Evolutionary conservation across 1,139 yeast genomes (phyloP), one percentile per base, ranked within the genome.

Genomic region (Saccharomyces pastorianus): DNA sequence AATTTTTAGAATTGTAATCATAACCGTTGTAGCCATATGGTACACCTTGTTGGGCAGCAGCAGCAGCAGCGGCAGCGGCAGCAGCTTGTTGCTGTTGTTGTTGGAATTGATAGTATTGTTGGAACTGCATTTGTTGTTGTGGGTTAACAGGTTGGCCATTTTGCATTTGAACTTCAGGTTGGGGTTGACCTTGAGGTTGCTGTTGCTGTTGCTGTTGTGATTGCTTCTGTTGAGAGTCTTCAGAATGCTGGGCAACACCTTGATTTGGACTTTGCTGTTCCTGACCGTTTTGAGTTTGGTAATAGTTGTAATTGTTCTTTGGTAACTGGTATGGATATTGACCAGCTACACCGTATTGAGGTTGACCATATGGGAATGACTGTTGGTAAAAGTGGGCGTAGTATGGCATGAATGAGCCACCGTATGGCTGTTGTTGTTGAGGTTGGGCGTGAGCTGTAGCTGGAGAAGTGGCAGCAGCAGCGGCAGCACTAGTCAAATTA

Each of bases 301-400:
- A 65, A 55, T 64, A 63, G 54, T 60, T 64, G 61, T 64, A 64
- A 41, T 65, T 65, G 23, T 56, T 63, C 55, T 66, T 66, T 55
- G 67, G 68, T 34, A 64, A 62, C 56, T 66, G 69, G 58, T 66
- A 65, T 53, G 67, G 67, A 55, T 66, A 66, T 59, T 67, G 70
- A 53, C 68, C 67, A 29, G 65, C 66, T 57, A 63, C 61, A 42
- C 68, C 67, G 50, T 67, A 67, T 56, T 66, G 70, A 48, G 69
- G 69, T 56, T 66, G 69, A 38, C 61, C 68, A 51, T 65, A 66
- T 53, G 69, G 69, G 63, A 66, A 64, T n/a, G 66, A 62, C 55
- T 66, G 69, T 56, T 66, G 69, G 61, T 66, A 64, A 57, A 61
- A 64, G 55, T 62, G 65, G 34, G 64, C 64, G 51, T 66, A 65